Percentiles rank a stretch among this genome's conserved stretches.
These are phyloP conservation scores for Eutrema yunnanense DNA, from an alignment of 345 rosid genomes.

Conservation along the genomic window DNA sequence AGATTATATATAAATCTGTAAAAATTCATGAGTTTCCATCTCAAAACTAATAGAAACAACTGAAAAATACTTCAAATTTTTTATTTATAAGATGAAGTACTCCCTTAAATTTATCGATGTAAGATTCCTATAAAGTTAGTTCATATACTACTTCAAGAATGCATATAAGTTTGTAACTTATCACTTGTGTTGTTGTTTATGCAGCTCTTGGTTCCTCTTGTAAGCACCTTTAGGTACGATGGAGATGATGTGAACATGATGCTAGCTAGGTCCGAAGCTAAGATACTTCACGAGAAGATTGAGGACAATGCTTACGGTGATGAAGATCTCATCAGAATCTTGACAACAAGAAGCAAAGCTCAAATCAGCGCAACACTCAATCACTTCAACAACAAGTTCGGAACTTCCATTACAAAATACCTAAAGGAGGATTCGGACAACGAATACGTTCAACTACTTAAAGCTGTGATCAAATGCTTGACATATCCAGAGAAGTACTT, in stretches of 20 bases:
- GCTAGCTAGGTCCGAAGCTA: conserved; percentile 74
- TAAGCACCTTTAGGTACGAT: conserved; percentile 67
- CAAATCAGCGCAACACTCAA: conserved; percentile 71
- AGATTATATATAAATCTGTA: not conserved
- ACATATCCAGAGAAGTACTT: conserved; percentile 80
- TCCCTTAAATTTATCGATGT: not conserved
- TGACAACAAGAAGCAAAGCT: conserved; percentile 80
- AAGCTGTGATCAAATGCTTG: conserved; percentile 70
- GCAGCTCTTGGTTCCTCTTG: conserved; percentile 83
- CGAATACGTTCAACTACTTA: conserved; percentile 62
- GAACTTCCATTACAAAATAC: conserved; percentile 67
- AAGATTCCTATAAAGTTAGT: not conserved
- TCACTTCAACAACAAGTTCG: conserved; percentile 61
- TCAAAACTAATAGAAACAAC: not conserved
- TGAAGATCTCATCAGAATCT: conserved; percentile 74
- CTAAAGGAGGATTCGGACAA: conserved; percentile 62
- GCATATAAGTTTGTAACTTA: not conserved
- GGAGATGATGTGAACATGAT: conserved; percentile 71
- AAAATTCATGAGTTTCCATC: not conserved
- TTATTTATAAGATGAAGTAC: not conserved
- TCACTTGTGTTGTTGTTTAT: not conserved
- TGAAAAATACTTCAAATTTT: no score
- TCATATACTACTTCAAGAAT: not conserved
- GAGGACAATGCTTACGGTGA: conserved; percentile 56
- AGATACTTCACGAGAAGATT: conserved; percentile 72